Percentiles rank a stretch among this genome's conserved stretches.
Conservation (phyloP, 2,329 filamentous ascomycete genomes). For the Aspergillus sp. region DNA sequence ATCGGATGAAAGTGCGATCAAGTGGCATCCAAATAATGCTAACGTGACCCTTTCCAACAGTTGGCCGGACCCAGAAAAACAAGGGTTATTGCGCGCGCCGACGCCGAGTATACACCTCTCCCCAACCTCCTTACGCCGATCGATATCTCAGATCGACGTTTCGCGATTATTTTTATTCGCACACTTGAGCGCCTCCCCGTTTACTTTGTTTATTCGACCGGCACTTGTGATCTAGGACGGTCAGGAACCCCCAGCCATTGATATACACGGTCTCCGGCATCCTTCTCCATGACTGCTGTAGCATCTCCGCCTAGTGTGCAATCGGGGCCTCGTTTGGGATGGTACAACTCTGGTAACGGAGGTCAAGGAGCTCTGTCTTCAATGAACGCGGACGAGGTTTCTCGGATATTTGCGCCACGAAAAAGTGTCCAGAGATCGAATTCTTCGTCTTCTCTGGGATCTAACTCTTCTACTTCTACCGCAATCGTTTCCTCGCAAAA, state of each 20-base stretch:
- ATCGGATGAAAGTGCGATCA: too few relatives aligned
- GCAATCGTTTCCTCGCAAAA: slow-evolving; percentile 27
- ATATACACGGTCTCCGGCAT: slow-evolving; percentile 11
- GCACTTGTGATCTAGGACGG: slow-evolving; percentile 12
- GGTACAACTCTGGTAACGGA: slow-evolving; percentile 53
- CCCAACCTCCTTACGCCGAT: background rate
- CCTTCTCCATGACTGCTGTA: slow-evolving; percentile 59
- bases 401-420: slow-evolving; percentile 83
- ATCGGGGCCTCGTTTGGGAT: slow-evolving; percentile 57
- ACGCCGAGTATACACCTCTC: background rate
- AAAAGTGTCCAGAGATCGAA: slow-evolving; percentile 83
- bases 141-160: background rate
- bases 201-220: background rate
- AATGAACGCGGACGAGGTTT: slow-evolving; percentile 78
- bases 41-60: background rate
- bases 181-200: background rate
- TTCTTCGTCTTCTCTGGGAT: slow-evolving; percentile 79
- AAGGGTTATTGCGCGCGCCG: background rate
- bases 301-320: slow-evolving; percentile 61
- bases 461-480: slow-evolving; percentile 53
- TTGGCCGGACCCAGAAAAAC: background rate
- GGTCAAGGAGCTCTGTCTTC: slow-evolving; percentile 59
- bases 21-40: background rate
- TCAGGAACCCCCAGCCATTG: slow-evolving; percentile 3
- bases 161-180: background rate